phyloP scores from a whole-genome alignment of 176 grass and related monocot species.

The Stipa capillata region DNA sequence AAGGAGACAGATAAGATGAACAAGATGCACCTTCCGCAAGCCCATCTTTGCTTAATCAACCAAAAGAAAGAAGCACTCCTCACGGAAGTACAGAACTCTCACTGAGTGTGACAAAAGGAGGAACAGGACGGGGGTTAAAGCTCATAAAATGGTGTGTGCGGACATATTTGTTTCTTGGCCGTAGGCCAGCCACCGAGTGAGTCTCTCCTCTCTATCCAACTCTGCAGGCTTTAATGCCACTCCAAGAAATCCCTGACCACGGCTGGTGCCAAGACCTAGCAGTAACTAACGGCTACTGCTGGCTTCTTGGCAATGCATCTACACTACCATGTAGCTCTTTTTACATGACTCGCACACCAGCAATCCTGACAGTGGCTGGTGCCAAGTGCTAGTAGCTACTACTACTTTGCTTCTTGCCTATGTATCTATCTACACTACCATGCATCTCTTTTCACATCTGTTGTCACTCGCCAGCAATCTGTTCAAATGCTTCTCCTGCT shows the following conservation, averaged over 20 bases:
- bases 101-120: slow-evolving; percentile 13
- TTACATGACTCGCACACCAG: background rate
- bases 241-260: slow-evolving; percentile 70
- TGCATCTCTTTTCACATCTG: background rate
- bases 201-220: slow-evolving; percentile 20
- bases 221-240: slow-evolving; percentile 64
- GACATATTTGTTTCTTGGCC: slow-evolving; percentile 7
- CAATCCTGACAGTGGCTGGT: background rate
- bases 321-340: background rate
- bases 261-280: slow-evolving; percentile 6
- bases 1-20: background rate
- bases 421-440: background rate
- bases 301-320: background rate
- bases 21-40: slow-evolving; percentile 1
- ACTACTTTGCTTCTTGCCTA: background rate
- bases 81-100: background rate
- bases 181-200: background rate
- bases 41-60: slow-evolving; percentile 19
- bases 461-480: background rate
- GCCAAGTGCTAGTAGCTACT: background rate
- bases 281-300: background rate
- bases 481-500: too few relatives aligned
- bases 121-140: background rate
- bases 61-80: background rate
- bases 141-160: background rate